Percentiles rank a stretch among this genome's conserved stretches.
Evolutionary conservation across 2,329 filamentous ascomycete species (phyloP).

Genomic region (Oidium heveae): DNA sequence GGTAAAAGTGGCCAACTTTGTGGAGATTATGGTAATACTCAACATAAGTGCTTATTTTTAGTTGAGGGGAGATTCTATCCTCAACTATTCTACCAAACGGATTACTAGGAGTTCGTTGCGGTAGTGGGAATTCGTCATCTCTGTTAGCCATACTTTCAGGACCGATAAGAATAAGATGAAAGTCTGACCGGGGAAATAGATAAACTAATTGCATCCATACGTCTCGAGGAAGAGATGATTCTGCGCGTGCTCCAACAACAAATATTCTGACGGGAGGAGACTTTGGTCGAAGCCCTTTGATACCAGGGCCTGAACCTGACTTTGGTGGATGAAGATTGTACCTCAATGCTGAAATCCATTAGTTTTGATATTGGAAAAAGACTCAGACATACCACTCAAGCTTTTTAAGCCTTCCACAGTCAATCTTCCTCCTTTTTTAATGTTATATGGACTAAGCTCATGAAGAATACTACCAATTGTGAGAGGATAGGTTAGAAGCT

Average conservation of each 20-base stretch:
- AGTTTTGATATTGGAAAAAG: conserved; percentile 1
- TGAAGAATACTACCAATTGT: conserved; percentile 82
- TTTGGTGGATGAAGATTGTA: conserved; percentile 81
- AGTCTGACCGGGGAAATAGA: conserved; percentile 73
- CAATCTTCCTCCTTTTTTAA: conserved; percentile 48
- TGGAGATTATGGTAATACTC: conserved; percentile 97
- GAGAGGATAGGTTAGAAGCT: conserved; percentile 76
- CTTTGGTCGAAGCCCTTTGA: conserved; percentile 59
- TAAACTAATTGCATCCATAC: conserved; percentile 88
- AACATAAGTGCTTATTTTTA: conserved; percentile 95
- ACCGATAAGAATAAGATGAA: conserved; percentile 85
- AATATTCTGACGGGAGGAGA: conserved; percentile 81
- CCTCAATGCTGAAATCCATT: conserved; percentile 39
- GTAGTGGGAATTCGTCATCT: conserved; percentile 76
- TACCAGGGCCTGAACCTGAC: conserved; percentile 44
- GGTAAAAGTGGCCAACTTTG: conserved; percentile 68
- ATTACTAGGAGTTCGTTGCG: conserved; percentile 59
- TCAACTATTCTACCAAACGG: conserved; percentile 89
- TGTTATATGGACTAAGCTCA: conserved; percentile 77
- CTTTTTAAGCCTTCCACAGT: conserved; percentile 82
- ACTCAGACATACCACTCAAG: conserved; percentile 45
- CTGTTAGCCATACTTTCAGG: conserved; percentile 91
- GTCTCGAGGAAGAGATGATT: conserved; percentile 81
- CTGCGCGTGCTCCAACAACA: conserved; percentile 82
- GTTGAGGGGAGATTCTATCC: conserved; percentile 60